Evolutionary conservation across 73 alveolate species (phyloP), one percentile per base, ranked within the genome.

Genomic region (Blepharisma japonicum): DNA sequence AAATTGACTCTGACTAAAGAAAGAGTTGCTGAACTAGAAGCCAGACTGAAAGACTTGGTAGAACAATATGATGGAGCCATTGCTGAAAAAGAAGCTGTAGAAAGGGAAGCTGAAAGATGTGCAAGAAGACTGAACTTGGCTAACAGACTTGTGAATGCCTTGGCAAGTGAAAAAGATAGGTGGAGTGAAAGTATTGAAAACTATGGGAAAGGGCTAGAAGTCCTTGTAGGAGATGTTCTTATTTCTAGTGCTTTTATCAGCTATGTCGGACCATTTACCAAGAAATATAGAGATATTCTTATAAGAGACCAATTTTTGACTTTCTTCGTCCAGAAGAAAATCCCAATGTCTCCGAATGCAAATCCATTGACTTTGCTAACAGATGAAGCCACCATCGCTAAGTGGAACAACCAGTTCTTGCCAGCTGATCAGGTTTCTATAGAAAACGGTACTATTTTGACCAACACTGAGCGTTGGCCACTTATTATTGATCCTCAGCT

Each of bases 341-440:
- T 97, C 76, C 99, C 99, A 21, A 90, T 97, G 95, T 81, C 97
- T 55, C 98, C 96, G 55, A 86, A 89, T 79, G 95, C 99, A n/a
- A 96, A 96, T 87, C 99, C 99, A 68, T 88, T 98, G 27, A 87
- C 84, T 70, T 91, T 98, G 27, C 88, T 98, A 53, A 94, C 99
- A 27, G 98, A 96, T 80, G 99, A 98, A 83, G 99, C 99, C 20
- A 96, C 95, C 67, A 91, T 94, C 51, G 99, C 99, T 0, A 84
- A 91, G 61, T 98, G 99, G 99, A 96, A 97, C 88, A 90, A 93
- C 68, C 92, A 94, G 83, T 95, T 96, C 72, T 85, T 98, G 81
- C 99, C 99, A 7, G 96, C 99, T 55, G 99, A 98, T 91, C 95
- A 96, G 51, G 99, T 98, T 7, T 90, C 98, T 39, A 92, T 93